Conservation (phyloP, 2,329 filamentous ascomycete species). For the Dendrostoma leiphaemia region DNA sequence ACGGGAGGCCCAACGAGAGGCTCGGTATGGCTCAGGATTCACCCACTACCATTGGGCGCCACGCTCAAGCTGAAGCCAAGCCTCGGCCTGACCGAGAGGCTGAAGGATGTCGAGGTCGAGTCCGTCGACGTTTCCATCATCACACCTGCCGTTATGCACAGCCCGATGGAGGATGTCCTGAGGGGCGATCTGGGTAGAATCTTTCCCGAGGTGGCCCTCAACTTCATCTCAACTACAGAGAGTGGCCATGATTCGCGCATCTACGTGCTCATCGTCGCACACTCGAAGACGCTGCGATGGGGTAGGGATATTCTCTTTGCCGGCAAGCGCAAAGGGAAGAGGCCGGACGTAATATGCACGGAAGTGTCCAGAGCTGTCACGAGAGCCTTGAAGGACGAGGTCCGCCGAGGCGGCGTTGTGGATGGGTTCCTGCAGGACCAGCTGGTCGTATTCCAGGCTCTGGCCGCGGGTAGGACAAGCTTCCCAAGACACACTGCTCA, state of each 20-base stretch:
- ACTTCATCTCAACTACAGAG: slow-evolving; percentile 48
- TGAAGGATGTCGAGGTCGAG: slow-evolving; percentile 34
- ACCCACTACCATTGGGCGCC: slow-evolving; percentile 32
- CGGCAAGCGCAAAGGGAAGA: slow-evolving; percentile 21
- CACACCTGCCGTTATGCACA: slow-evolving; percentile 43
- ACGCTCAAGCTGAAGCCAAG: slow-evolving; percentile 34
- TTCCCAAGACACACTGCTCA: slow-evolving; percentile 30
- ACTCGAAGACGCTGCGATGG: slow-evolving; percentile 45
- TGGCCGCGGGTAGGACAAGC: slow-evolving; percentile 51
- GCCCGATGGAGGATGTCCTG: slow-evolving; percentile 39
- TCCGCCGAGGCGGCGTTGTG: slow-evolving; percentile 43
- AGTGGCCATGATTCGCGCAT: slow-evolving; percentile 49
- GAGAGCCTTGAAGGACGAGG: slow-evolving; percentile 43
- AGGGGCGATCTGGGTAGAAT: slow-evolving; percentile 35
- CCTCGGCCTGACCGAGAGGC: not conserved
- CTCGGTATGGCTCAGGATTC: slow-evolving; percentile 43
- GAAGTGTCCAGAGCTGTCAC: slow-evolving; percentile 46
- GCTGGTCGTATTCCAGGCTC: slow-evolving; percentile 57
- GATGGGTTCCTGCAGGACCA: slow-evolving; percentile 62
- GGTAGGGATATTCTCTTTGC: slow-evolving; percentile 44
- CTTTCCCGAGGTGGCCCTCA: slow-evolving; percentile 43
- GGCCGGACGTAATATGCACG: slow-evolving; percentile 25
- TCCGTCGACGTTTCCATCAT: slow-evolving; percentile 51
- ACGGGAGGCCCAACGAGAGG: slow-evolving; percentile 38
- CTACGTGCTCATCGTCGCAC: slow-evolving; percentile 57